Evolutionary conservation across 345 rosid species (phyloP).

Genomic region (Rhodamnia argentea): DNA sequence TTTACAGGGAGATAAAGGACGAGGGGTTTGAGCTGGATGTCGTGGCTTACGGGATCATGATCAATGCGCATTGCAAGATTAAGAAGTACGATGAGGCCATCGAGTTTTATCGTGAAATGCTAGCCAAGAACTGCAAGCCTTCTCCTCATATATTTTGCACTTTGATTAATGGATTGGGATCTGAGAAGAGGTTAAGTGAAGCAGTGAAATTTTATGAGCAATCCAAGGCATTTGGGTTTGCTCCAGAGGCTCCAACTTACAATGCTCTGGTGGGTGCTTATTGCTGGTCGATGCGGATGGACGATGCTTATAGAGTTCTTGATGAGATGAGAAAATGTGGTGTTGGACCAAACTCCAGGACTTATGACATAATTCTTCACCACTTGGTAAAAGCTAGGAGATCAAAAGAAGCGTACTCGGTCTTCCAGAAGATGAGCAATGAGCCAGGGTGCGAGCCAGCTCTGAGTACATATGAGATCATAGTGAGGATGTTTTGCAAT

Average conservation of each 20-base stretch:
- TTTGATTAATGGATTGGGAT: constrained; percentile 72
- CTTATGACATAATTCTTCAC: constrained; percentile 70
- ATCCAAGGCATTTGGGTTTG: constrained; percentile 49
- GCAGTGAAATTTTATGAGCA: constrained; percentile 50
- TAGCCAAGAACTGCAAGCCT: constrained; percentile 43
- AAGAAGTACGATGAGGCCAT: constrained; percentile 48
- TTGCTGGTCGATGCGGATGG: constrained; percentile 49
- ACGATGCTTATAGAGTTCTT: constrained; percentile 37
- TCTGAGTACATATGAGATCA: constrained; percentile 66
- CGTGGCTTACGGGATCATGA: constrained; percentile 64
- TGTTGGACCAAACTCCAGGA: constrained; percentile 61
- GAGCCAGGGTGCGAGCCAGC: constrained; percentile 39
- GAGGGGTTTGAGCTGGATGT: constrained; percentile 78
- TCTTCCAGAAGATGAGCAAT: constrained; percentile 44
- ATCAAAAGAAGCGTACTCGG: constrained; percentile 40
- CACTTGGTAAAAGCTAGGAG: constrained; percentile 42
- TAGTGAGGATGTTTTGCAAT: constrained; percentile 83
- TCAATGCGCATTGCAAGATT: constrained; percentile 61
- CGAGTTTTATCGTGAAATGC: constrained; percentile 49
- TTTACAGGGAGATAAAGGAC: constrained; percentile 57
- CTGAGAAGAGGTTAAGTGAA: constrained; percentile 45
- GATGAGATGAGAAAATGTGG: constrained; percentile 60
- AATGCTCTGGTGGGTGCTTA: constrained; percentile 78
- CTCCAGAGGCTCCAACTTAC: constrained; percentile 62
- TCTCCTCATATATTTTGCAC: constrained; percentile 71